phyloP scores from a whole-genome alignment of 768 basidiomycete genomes.

The Boletus sp. region DNA sequence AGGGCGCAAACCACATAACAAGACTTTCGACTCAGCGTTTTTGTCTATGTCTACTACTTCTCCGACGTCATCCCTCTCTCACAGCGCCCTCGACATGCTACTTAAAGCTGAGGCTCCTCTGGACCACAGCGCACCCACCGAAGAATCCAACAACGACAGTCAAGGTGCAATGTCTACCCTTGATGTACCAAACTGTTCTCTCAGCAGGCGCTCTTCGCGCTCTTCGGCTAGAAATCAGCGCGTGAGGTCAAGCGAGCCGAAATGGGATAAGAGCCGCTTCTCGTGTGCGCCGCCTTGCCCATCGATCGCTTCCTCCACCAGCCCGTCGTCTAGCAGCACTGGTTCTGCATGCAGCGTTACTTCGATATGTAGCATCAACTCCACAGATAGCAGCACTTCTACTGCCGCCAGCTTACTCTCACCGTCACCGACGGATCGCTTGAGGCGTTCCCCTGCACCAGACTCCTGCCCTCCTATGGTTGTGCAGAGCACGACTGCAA shows the following conservation, averaged over 20 bases:
- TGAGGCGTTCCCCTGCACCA: conserved; percentile 30
- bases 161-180: conserved; percentile 23
- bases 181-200: conserved; percentile 22
- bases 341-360: conserved; percentile 26
- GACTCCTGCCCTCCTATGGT: conserved; percentile 42
- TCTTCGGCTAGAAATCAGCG: conserved; percentile 28
- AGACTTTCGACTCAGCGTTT: conserved; percentile 22
- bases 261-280: conserved; percentile 29
- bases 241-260: conserved; percentile 22
- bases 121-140: conserved; percentile 14
- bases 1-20: conserved; percentile 23
- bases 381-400: conserved; percentile 9
- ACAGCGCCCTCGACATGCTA: conserved; percentile 30
- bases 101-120: conserved; percentile 29
- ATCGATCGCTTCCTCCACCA: conserved; percentile 23
- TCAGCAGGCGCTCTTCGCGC: conserved; percentile 31
- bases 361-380: conserved; percentile 20
- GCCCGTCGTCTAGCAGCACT: conserved; percentile 22
- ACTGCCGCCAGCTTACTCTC: conserved; percentile 15
- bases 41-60: conserved; percentile 20
- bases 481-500: conserved; percentile 37
- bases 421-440: conserved; percentile 31
- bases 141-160: conserved; percentile 17
- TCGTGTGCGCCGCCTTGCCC: conserved; percentile 29
- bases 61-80: conserved; percentile 34